Conservation (phyloP, 257 asterid genomes). For the Jacaranda copaia region DNA sequence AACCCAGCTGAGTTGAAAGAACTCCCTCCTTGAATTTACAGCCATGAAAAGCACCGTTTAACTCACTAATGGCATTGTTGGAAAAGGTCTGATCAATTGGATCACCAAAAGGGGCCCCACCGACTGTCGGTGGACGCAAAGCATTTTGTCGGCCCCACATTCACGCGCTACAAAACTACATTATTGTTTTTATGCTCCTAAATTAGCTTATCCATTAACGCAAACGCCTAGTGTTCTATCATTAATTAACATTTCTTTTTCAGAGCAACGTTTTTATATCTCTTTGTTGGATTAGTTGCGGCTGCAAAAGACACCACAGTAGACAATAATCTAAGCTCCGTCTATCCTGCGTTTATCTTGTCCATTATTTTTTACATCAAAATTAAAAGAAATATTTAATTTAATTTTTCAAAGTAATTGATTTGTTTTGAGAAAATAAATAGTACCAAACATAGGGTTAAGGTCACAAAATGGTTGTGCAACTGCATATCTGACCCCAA, state of each 20-base stretch:
- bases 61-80: background rate
- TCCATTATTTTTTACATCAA: too few species aligned
- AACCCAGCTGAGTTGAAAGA: background rate
- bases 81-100: background rate
- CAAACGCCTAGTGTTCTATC: background rate
- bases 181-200: slow-evolving; percentile 8
- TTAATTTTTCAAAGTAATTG: too few species aligned
- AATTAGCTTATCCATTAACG: background rate
- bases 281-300: background rate
- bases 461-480: too few species aligned
- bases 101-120: slow-evolving; percentile 23
- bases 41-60: background rate
- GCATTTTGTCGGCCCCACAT: background rate
- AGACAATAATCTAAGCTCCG: too few species aligned
- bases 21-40: background rate
- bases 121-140: slow-evolving; percentile 35
- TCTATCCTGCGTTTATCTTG: too few species aligned
- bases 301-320: too few species aligned
- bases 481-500: too few species aligned
- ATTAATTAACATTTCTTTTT: background rate
- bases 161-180: background rate
- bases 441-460: too few species aligned
- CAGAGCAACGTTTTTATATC: background rate
- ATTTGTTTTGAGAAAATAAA: too few species aligned
- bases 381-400: too few species aligned